Base-by-base conservation (phyloP, 176 grass and related monocot genomes). In the Musa itinerans region DNA sequence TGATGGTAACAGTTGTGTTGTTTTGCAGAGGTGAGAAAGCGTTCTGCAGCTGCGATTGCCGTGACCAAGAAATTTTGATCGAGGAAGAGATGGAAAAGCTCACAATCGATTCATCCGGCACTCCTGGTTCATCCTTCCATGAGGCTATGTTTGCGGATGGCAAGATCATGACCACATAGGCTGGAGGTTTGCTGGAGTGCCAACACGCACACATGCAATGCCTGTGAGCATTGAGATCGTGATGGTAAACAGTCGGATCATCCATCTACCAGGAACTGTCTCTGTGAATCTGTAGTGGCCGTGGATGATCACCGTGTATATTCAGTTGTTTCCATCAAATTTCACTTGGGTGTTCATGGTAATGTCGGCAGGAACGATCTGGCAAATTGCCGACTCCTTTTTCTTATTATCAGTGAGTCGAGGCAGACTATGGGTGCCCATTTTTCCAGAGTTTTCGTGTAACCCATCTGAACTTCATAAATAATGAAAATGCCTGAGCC, bases 1-100 rank as follows among this genome's bases (percentile, higher is more conserved):
- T 21, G 52, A 64, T 27, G 19, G 11, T 50, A 65, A 48, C 24
- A 54, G 48, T 50, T 27, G 11, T 54, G 68, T 72, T 76, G 17
- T 49, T 17, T 82, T 81, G 59, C 85, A 99, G 91, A 25, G 90
- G 90, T 24, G 90, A 92, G 83, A 91, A 77, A 69, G 91, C 86
- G 54, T 99, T 99, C 78, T 99, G 95, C 75, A 99, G 84, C 86
- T 68, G 17, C 61, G 91, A 89, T 48, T 99, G 95, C 83, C 87
- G 95, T 23, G 43, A 63, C 10, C 58, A 24, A 76, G 85, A 83
- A 11, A 79, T 71, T 17, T 86, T 83, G 79, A 86, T 88, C 9
- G 90, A 86, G 34, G 89, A 88, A 83, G 89, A 84, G 65, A 84
- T 83, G 4, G 85, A 88, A 50, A 81, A 74, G 26, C 48, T 43